Evolutionary conservation across 2,329 filamentous ascomycete genomes (phyloP).

Genomic region (Hypoxylon sp.): DNA sequence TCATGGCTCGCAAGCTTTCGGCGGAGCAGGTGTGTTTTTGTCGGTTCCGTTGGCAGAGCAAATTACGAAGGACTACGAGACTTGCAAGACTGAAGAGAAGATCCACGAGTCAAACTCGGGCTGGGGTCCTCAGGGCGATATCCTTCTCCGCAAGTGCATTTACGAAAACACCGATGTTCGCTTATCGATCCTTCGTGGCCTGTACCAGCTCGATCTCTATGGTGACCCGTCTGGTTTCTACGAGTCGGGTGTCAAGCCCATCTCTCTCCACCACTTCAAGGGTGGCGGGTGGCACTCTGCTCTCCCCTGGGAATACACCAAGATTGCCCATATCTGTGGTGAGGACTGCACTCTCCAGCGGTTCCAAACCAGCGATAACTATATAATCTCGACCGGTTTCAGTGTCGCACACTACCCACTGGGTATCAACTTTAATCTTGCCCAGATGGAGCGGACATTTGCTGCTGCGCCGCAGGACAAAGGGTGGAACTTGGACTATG

Average conservation of each 20-base stretch:
- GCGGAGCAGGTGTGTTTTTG: conserved; percentile 73
- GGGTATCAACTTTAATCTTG: conserved; percentile 63
- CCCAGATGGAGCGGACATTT: conserved; percentile 67
- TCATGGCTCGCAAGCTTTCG: conserved; percentile 73
- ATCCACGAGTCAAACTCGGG: conserved; percentile 67
- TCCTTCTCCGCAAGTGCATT: conserved; percentile 72
- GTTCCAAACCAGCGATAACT: conserved; percentile 66
- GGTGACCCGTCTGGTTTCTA: conserved; percentile 74
- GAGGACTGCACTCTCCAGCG: conserved; percentile 71
- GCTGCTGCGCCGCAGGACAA: conserved; percentile 61
- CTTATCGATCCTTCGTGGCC: conserved; percentile 67
- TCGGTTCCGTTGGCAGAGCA: conserved; percentile 63
- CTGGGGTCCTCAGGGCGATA: conserved; percentile 72
- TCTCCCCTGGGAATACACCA: conserved; percentile 67
- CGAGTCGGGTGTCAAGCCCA: conserved; percentile 70
- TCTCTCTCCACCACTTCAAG: conserved; percentile 75
- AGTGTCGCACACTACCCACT: conserved; percentile 69
- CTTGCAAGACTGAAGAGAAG: conserved; percentile 64
- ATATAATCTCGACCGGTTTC: conserved; percentile 70
- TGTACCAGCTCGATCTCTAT: conserved; percentile 72
- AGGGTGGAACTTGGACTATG: conserved; percentile 65
- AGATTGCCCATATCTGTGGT: conserved; percentile 70
- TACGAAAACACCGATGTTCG: conserved; percentile 71
- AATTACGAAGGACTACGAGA: conserved; percentile 59
- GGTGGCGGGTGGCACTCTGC: conserved; percentile 69